phyloP scores from a whole-genome alignment of 192 early-diverging fungal genomes.

The Coemansia sp. region DNA sequence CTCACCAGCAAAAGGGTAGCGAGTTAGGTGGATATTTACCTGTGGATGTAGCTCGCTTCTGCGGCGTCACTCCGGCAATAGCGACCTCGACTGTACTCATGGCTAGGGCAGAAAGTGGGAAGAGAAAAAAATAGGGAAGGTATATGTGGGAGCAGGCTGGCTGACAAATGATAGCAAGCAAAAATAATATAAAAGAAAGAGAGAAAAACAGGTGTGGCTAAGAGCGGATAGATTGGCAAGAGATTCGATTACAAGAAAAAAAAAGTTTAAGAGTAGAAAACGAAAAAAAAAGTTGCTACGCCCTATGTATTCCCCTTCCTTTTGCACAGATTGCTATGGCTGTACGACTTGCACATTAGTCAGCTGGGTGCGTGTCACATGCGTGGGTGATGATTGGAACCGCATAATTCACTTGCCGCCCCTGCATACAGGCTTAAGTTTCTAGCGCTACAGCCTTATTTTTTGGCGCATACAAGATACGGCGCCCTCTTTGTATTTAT shows the following conservation, averaged over 20 bases:
- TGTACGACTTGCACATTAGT: slow-evolving; percentile 1
- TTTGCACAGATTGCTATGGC: not conserved
- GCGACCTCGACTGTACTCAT: slow-evolving; percentile 35
- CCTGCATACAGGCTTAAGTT: not conserved
- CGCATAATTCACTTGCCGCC: not conserved
- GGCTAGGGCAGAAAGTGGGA: not conserved
- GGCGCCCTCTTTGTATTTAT: no score
- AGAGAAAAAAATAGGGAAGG: not conserved
- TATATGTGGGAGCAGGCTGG: not conserved
- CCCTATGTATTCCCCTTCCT: no score
- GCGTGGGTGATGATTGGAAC: not conserved
- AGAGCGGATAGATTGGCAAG: not conserved
- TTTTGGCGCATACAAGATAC: no score
- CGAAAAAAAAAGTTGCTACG: not conserved
- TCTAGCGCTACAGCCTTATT: no score
- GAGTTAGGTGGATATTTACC: slow-evolving; percentile 14
- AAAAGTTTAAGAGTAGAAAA: not conserved
- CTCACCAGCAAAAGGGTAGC: not conserved
- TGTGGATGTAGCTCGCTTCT: slow-evolving; percentile 25
- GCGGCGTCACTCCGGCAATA: slow-evolving; percentile 16
- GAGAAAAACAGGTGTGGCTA: not conserved
- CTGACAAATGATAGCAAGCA: slow-evolving; percentile 8
- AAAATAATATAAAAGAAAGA: not conserved
- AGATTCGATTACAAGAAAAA: not conserved
- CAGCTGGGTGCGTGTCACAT: slow-evolving; percentile 13